Base-by-base conservation (phyloP, 352 stramenopile species). In the Phytophthora vignae region DNA sequence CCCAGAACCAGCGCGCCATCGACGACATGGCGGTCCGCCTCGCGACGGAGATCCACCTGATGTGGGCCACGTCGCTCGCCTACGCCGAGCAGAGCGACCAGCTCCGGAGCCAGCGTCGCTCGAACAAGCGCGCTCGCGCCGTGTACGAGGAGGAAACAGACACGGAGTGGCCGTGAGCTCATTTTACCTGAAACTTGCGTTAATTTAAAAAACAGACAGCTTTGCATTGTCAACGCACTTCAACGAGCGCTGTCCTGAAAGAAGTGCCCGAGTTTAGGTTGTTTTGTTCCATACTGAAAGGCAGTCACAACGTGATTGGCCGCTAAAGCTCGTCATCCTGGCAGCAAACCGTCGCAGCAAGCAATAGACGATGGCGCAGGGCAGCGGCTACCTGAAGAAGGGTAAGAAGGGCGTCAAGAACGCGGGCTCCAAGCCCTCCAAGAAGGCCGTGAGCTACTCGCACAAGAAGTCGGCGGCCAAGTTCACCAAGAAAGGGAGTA, bases 401-500 rank as follows among this genome's bases (percentile, higher is more conserved):
- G 65, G 76, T 73, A 82, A 81, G 64, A 91, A 88, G 78, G 79
- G 82, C 67, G 81, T 92, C 38, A 96, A 93, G 83, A 94, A 94
- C 61, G 72, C 74, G 27, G 79, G 67, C 52, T 78, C 73, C 53
- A 94, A 93, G 75, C 89, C 87, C 3, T 75, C 64, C 17, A 94
- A 93, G 78, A 94, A 94, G 76, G 73, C 52, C 0, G 83, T 83
- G 66, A 72, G 82, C 67, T 94, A 94, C 71, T 85, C 76, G 11
- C 85, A 96, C 83, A 96, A 96, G 76, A 79, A 82, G 54, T 92
- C 86, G 67, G 84, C 88, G 5, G 77, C 85, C 76, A 96, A 96
- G 74, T 94, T 92, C 77, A 94, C 85, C 61, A 93, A 94, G 78
- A 93, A 93, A 89, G 88, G 88, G 29, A 96, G 88, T 95, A 83